These are phyloP conservation scores for Teratosphaeria destructans DNA, from an alignment of 2,329 filamentous ascomycete genomes.

Conservation along the genomic window DNA sequence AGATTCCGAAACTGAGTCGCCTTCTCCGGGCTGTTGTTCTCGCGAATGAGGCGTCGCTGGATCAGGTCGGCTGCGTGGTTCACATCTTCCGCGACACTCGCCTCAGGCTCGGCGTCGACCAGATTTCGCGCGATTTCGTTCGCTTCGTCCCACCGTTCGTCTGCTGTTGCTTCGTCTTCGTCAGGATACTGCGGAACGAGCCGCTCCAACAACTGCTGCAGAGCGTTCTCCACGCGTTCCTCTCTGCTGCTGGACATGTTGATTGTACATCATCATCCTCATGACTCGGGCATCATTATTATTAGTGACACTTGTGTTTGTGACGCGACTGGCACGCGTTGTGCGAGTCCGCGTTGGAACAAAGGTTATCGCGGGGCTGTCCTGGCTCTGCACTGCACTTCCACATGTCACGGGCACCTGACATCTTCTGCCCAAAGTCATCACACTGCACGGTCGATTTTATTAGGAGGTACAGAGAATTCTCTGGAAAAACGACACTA, in stretches of 20 bases:
- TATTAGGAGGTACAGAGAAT: background rate
- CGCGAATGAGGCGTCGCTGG: slow-evolving; percentile 73
- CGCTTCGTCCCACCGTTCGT: slow-evolving; percentile 58
- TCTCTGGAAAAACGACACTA: background rate
- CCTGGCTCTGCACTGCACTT: background rate
- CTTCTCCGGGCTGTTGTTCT: slow-evolving; percentile 61
- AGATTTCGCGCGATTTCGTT: slow-evolving; percentile 40
- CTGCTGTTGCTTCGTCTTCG: slow-evolving; percentile 56
- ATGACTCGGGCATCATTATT: background rate
- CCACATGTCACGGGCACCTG: background rate
- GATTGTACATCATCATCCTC: background rate
- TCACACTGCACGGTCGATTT: too few relatives aligned
- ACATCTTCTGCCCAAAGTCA: too few relatives aligned
- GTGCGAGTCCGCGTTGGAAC: background rate
- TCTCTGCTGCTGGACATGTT: slow-evolving; percentile 18
- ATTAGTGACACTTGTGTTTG: background rate
- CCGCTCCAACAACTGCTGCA: slow-evolving; percentile 67
- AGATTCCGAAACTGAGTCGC: slow-evolving; percentile 81
- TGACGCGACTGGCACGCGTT: background rate
- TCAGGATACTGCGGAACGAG: slow-evolving; percentile 55
- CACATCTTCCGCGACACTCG: slow-evolving; percentile 57
- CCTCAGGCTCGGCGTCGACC: slow-evolving; percentile 36
- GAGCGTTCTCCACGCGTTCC: slow-evolving; percentile 64
- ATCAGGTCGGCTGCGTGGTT: slow-evolving; percentile 91
- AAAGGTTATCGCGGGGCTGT: background rate